A percentile compares a stretch with the other conserved stretches of the same genome.
These are phyloP conservation scores for Pseudogymnoascus sp. DNA, from an alignment of 2,329 filamentous ascomycete genomes.

Conservation along the genomic window DNA sequence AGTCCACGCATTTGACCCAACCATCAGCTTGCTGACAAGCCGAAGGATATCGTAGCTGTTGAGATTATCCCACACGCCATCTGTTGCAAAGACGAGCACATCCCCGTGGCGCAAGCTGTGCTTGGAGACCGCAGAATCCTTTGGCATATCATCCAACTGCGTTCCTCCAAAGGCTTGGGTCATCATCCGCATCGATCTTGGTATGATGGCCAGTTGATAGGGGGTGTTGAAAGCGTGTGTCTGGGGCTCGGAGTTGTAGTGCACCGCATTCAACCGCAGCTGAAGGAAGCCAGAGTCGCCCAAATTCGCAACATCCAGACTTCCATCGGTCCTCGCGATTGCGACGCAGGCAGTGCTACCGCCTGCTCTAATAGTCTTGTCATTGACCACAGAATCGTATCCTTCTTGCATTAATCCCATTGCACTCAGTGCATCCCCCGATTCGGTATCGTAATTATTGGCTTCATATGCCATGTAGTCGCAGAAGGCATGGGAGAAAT, in stretches of 20 bases:
- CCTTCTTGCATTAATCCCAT: conserved; percentile 71
- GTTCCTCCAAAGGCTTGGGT: conserved; percentile 77
- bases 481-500: conserved; percentile 92
- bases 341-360: conserved; percentile 92
- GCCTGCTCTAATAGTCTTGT: conserved; percentile 68
- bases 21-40: conserved; percentile 73
- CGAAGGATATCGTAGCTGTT: conserved; percentile 83
- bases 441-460: conserved; percentile 27
- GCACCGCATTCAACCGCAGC: conserved; percentile 76
- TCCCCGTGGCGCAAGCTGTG: conserved; percentile 81
- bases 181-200: conserved; percentile 69
- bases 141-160: conserved; percentile 75
- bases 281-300: conserved; percentile 93
- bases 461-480: conserved; percentile 83
- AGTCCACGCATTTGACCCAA: conserved; percentile 66
- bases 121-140: conserved; percentile 73
- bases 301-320: conserved; percentile 82
- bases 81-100: conserved; percentile 86
- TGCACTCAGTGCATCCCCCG: conserved; percentile 46
- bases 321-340: conserved; percentile 65
- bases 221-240: conserved; percentile 98
- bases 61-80: conserved; percentile 94
- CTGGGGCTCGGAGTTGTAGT: conserved; percentile 76
- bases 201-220: conserved; percentile 86
- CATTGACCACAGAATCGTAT: conserved; percentile 74